Evolutionary conservation across 768 basidiomycete species (phyloP), one percentile per base, ranked within the genome.

Genomic region (Trametes coccinea): DNA sequence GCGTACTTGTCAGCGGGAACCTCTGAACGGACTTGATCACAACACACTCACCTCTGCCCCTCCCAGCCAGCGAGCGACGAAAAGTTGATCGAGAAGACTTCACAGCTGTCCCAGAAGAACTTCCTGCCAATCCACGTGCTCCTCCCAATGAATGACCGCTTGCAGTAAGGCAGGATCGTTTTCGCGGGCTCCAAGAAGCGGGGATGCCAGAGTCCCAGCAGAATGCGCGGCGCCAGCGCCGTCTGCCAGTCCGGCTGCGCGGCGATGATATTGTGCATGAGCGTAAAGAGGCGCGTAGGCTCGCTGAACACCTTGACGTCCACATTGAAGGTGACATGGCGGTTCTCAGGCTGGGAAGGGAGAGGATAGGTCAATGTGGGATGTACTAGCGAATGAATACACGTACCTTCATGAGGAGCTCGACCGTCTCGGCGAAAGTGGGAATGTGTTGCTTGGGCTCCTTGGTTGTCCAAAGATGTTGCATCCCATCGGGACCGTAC

Each of bases 201-300:
- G 4, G 96, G 93, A 76, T 98, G 93, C 92, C 91, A 94, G 5
- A 94, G 78, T 6, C 90, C 92, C 55, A 92, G 81, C 6, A 93
- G 73, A 67, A 93, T 84, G 6, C 93, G 82, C 0, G 92, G 92
- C 1, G 89, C 92, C 50, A 95, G 84, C 39, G 69, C 74, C 6
- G 82, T 86, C 73, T 93, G 81, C 89, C 89, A 95, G 37, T 81
- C 77, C 2, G 81, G 77, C 57, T 92, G 83, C 10, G 77, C 68
- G 13, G 82, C 77, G 60, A 95, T 85, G 53, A 80, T 77, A 43
- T 43, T n/a, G 41, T 43, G 41, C 41, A 43, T 43, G 41, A 43
- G 41, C 13, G 13, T 43, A 14, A 43, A 43, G 41, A 43, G 41
- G 9, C n/a, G 41, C 41, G 10, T 43, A 5, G 41, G 41, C 8